These are phyloP conservation scores for Millerozyma acaciae DNA, from an alignment of 805 yeast genomes.

Conservation along the genomic window DNA sequence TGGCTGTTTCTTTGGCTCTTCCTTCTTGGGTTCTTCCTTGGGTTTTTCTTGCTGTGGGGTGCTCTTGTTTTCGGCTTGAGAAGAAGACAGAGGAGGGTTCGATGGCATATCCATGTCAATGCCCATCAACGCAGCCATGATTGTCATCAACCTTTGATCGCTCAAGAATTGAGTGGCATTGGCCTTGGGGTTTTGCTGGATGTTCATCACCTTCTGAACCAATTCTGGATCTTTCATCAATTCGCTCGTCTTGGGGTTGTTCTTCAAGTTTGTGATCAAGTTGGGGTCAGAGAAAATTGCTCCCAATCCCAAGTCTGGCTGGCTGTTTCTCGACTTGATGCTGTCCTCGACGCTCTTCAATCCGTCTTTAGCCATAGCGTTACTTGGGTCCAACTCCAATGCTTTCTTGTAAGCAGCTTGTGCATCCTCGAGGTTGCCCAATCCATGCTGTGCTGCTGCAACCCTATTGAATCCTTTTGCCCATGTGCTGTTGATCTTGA, in stretches of 20 bases:
- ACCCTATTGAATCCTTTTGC: conserved; percentile 93
- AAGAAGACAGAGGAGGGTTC: conserved; percentile 16
- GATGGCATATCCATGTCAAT: conserved; percentile 56
- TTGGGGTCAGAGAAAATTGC: conserved; percentile 78
- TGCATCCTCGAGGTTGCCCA: conserved; percentile 75
- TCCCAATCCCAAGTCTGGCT: conserved; percentile 74
- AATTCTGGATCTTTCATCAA: conserved; percentile 83
- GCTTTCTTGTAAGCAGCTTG: conserved; percentile 70
- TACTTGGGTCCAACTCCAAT: conserved; percentile 71
- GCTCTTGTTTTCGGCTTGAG: conserved; percentile 10
- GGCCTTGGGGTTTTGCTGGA: conserved; percentile 72
- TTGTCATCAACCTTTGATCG: conserved; percentile 85
- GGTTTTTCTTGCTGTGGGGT: conserved; percentile 11
- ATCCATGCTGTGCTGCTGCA: conserved; percentile 91
- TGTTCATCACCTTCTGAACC: conserved; percentile 59
- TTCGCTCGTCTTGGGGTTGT: conserved; percentile 84
- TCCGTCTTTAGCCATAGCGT: conserved; percentile 86
- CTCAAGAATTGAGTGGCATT: conserved; percentile 64
- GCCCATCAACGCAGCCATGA: conserved; percentile 83
- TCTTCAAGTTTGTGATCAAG: conserved; percentile 66
- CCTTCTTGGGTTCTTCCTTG: conserved; percentile 9
- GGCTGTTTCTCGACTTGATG: conserved; percentile 45
- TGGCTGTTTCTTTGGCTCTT: conserved; percentile 7
- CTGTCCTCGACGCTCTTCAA: conserved; percentile 65
- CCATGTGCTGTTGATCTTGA: conserved; percentile 80